Evolutionary conservation across 2,329 filamentous ascomycete genomes (phyloP).

Genomic region (Arthrinium puccinioides): DNA sequence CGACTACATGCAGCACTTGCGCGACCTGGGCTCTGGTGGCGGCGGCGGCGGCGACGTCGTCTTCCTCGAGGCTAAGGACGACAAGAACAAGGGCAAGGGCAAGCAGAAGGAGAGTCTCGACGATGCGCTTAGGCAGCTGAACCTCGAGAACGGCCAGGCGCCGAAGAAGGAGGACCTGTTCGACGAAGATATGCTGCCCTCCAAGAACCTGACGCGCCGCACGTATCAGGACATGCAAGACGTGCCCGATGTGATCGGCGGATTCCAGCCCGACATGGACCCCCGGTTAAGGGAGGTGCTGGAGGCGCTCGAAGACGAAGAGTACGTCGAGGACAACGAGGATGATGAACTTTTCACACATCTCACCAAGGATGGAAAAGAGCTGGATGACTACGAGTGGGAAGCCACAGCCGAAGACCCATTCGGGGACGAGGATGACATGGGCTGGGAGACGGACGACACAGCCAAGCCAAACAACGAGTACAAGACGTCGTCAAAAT

Average conservation of each 20-base stretch:
- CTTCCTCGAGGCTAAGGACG: constrained; percentile 61
- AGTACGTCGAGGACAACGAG: constrained; percentile 82
- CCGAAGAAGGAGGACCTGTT: constrained; percentile 48
- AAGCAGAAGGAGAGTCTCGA: constrained; percentile 74
- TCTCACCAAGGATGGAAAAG: constrained; percentile 61
- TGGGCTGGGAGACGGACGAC: constrained; percentile 91
- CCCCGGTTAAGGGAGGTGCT: constrained; percentile 82
- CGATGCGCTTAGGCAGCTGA: constrained; percentile 65
- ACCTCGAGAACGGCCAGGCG: constrained; percentile 36
- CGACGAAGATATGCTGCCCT: constrained; percentile 69
- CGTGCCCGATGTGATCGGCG: constrained; percentile 81
- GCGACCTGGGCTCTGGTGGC: constrained; percentile 65
- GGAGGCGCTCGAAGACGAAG: constrained; percentile 91
- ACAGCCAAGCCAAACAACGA: constrained; percentile 71
- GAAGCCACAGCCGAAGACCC: constrained; percentile 58
- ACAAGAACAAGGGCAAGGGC: constrained; percentile 61
- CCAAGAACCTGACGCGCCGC: constrained; percentile 66
- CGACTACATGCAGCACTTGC: constrained; percentile 99
- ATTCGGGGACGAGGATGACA: constrained; percentile 55
- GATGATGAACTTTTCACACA: constrained; percentile 58
- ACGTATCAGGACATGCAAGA: constrained; percentile 93
- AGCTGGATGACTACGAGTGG: constrained; percentile 75
- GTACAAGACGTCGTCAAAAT: constrained; percentile 27
- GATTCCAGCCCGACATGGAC: constrained; percentile 98
- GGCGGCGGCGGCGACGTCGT: constrained; percentile 71